Conservation (phyloP, 345 rosid genomes). For the Camelina sativa region DNA sequence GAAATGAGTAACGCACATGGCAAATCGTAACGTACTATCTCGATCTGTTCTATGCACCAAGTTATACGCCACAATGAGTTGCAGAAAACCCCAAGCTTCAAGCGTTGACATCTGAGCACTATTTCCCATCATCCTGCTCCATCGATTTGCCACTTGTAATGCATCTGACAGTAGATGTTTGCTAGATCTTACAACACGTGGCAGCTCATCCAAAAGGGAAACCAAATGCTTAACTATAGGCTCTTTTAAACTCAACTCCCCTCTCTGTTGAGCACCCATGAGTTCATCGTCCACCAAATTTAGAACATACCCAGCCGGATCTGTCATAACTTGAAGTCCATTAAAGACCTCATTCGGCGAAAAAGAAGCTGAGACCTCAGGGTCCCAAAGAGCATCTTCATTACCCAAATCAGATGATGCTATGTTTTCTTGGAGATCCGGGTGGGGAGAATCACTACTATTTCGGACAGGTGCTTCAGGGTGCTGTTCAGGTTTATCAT, state of each 20-base stretch:
- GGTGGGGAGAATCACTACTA: slow-evolving; percentile 7
- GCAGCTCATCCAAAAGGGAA: slow-evolving; percentile 31
- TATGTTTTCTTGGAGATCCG: slow-evolving; percentile 28
- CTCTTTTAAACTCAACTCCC: slow-evolving; percentile 35
- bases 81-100: slow-evolving; percentile 39
- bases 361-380: slow-evolving; percentile 29
- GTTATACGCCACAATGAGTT: slow-evolving; percentile 35
- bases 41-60: neutral
- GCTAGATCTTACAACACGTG: slow-evolving; percentile 10
- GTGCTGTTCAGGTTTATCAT: slow-evolving; percentile 25
- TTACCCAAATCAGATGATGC: slow-evolving; percentile 21
- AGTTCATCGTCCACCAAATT: slow-evolving; percentile 21
- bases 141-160: slow-evolving; percentile 26
- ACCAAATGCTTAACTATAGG: slow-evolving; percentile 22
- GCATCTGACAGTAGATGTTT: slow-evolving; percentile 19
- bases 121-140: slow-evolving; percentile 29
- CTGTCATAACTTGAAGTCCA: neutral
- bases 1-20: slow-evolving; percentile 22
- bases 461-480: slow-evolving; percentile 25
- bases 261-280: slow-evolving; percentile 20
- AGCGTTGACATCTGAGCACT: slow-evolving; percentile 8
- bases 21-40: slow-evolving; percentile 4
- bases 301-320: slow-evolving; percentile 28
- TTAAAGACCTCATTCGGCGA: slow-evolving; percentile 32
- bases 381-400: slow-evolving; percentile 28